Evolutionary conservation across 495 filamentous ascomycete genomes (phyloP).

Genomic region (Patellaria atrata): DNA sequence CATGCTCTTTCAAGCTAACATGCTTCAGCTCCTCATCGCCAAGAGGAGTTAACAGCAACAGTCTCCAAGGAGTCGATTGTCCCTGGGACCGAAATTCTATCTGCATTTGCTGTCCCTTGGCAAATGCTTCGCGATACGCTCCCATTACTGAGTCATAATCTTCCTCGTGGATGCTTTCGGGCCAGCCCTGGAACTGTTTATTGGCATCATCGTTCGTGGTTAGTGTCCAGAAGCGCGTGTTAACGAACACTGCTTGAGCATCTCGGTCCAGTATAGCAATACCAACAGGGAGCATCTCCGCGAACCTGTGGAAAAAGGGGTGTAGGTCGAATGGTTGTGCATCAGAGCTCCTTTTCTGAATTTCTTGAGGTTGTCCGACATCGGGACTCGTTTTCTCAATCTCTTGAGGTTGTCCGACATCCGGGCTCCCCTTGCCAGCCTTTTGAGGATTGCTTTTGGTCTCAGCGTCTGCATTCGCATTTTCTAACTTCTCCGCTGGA

Average conservation of each 20-base stretch:
- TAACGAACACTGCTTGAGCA: constrained; percentile 26
- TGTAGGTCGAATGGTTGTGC: constrained; percentile 16
- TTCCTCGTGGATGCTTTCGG: constrained; percentile 24
- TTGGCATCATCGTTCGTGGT: constrained; percentile 20
- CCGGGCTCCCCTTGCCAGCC: constrained; percentile 1
- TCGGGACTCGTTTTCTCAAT: constrained; percentile 1
- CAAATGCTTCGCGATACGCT: constrained; percentile 24
- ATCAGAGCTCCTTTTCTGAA: constrained; percentile 3
- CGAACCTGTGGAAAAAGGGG: constrained; percentile 24
- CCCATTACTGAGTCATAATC: constrained; percentile 26
- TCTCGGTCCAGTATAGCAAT: constrained; percentile 26
- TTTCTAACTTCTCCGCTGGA: no score
- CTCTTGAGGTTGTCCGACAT: not conserved
- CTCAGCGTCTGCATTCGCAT: no score
- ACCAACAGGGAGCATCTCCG: constrained; percentile 26
- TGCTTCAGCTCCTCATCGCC: constrained; percentile 18
- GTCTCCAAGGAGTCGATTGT: constrained; percentile 20
- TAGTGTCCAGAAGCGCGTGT: constrained; percentile 25
- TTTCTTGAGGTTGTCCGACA: constrained; percentile 1
- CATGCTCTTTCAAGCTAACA: constrained; percentile 13
- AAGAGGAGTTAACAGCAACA: constrained; percentile 24
- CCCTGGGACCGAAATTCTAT: constrained; percentile 19
- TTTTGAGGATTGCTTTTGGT: constrained; percentile 2
- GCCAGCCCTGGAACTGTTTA: constrained; percentile 24
- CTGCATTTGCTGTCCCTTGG: constrained; percentile 15